phyloP scores from a whole-genome alignment of 2,329 filamentous ascomycete genomes.

The Penicillium olsonii region DNA sequence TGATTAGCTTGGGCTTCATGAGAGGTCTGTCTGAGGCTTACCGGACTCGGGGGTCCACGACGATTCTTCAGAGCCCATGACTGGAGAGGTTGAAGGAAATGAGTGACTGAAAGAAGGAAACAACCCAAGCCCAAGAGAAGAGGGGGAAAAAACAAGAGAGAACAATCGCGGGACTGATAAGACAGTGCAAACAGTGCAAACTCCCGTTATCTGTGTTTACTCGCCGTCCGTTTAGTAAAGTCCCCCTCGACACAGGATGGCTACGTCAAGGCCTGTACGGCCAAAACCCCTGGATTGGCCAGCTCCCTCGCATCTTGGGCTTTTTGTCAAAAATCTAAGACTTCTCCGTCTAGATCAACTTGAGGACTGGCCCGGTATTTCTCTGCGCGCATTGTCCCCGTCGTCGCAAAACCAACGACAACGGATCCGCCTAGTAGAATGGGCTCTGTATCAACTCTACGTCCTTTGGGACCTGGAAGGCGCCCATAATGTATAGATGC shows the following conservation, averaged over 20 bases:
- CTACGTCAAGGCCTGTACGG: conserved; percentile 31
- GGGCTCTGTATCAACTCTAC: conserved; percentile 87
- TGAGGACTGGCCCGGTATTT: conserved; percentile 79
- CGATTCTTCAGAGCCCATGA: conserved; percentile 34
- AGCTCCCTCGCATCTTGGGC: conserved; percentile 55
- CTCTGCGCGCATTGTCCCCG: conserved; percentile 68
- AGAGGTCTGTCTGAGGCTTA: conserved; percentile 17
- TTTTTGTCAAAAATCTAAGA: conserved; percentile 81
- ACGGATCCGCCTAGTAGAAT: conserved; percentile 80
- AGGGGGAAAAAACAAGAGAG: conserved; percentile 1
- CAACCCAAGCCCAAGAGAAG: neutral
- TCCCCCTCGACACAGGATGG: conserved; percentile 29
- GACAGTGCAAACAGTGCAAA: conserved; percentile 29
- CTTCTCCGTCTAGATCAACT: conserved; percentile 76
- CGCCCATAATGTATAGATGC: conserved; percentile 63
- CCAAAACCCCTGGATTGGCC: conserved; percentile 39
- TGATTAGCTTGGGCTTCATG: conserved; percentile 1
- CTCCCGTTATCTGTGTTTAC: conserved; percentile 28
- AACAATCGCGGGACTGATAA: conserved; percentile 11
- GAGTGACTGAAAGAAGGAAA: conserved; percentile 9
- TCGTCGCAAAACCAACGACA: conserved; percentile 74
- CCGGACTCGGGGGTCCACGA: conserved; percentile 40
- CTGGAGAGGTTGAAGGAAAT: conserved; percentile 4
- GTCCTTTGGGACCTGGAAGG: conserved; percentile 77
- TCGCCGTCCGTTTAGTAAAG: conserved; percentile 12